A percentile compares a stretch with the other conserved stretches of the same genome.
These are phyloP conservation scores for Colletotrichum tabaci DNA, from an alignment of 2,329 filamentous ascomycete species.

Conservation along the genomic window DNA sequence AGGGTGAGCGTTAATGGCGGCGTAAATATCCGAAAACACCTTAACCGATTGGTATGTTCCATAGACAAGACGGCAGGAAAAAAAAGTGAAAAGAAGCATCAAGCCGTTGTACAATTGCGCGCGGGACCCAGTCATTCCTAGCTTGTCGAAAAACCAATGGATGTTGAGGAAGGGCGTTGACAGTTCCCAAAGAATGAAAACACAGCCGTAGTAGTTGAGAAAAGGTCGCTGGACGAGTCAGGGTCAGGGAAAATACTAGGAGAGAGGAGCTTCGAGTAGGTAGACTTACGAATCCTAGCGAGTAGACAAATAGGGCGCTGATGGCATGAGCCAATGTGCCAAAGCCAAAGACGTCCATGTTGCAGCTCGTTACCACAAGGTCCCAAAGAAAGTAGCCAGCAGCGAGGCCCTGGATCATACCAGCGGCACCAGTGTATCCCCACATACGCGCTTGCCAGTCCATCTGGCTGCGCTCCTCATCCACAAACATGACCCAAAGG, in stretches of 20 bases:
- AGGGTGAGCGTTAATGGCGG: slow-evolving; percentile 61
- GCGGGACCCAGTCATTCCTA: slow-evolving; percentile 82
- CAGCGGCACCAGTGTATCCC: slow-evolving; percentile 81
- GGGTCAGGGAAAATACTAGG: slow-evolving; percentile 22
- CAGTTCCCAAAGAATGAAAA: slow-evolving; percentile 90
- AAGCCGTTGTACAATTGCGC: slow-evolving; percentile 85
- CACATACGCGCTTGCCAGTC: slow-evolving; percentile 78
- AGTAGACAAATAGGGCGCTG: slow-evolving; percentile 81
- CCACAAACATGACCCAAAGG: slow-evolving; percentile 79
- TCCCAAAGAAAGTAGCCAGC: slow-evolving; percentile 91
- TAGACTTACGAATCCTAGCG: slow-evolving; percentile 81
- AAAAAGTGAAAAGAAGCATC: slow-evolving; percentile 80
- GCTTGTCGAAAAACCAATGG: slow-evolving; percentile 94
- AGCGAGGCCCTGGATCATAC: slow-evolving; percentile 82
- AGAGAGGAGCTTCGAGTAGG: neutral
- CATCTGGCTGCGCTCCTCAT: slow-evolving; percentile 78
- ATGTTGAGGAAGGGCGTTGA: slow-evolving; percentile 89
- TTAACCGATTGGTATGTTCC: slow-evolving; percentile 80
- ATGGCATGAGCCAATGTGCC: slow-evolving; percentile 84
- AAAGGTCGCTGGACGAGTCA: slow-evolving; percentile 76
- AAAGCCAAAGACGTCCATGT: slow-evolving; percentile 81
- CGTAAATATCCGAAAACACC: slow-evolving; percentile 80
- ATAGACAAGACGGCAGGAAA: slow-evolving; percentile 82
- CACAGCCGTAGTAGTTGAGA: slow-evolving; percentile 84
- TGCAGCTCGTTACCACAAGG: slow-evolving; percentile 76